A percentile compares a stretch with the other conserved stretches of the same genome.
Evolutionary conservation across 306 rosid genomes (phyloP).

Genomic region (Spatholobus suberectus): DNA sequence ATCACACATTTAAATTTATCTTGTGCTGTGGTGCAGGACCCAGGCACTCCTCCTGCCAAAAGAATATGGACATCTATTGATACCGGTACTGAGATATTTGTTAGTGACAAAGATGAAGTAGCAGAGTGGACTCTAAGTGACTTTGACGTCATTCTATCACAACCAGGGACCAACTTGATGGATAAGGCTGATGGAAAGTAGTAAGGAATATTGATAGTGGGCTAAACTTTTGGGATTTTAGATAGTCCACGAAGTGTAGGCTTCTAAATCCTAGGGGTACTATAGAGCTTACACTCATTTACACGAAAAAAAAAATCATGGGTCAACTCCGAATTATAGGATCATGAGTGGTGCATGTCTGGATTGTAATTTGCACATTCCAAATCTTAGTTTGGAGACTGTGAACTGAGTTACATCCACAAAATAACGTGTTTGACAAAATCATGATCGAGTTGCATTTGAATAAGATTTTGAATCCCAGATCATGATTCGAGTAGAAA

Average conservation of each 20-base stretch:
- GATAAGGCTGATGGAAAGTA: slow-evolving; percentile 1
- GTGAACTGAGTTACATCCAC: background rate
- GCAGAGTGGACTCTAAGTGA: slow-evolving; percentile 82
- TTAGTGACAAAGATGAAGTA: slow-evolving; percentile 66
- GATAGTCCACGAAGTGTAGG: slow-evolving; percentile 6
- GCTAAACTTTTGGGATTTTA: slow-evolving; percentile 17
- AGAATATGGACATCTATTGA: slow-evolving; percentile 82
- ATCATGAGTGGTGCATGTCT: background rate
- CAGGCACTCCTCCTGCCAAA: slow-evolving; percentile 65
- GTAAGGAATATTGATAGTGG: background rate
- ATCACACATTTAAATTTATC: background rate
- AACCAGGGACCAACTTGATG: slow-evolving; percentile 25
- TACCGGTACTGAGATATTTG: slow-evolving; percentile 76
- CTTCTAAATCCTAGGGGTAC: background rate
- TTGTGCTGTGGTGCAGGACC: slow-evolving; percentile 56
- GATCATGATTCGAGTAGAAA: background rate
- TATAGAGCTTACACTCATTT: background rate
- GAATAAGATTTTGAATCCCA: background rate
- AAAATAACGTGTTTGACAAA: background rate
- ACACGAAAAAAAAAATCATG: background rate
- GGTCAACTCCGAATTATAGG: slow-evolving; percentile 6
- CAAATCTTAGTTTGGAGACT: background rate
- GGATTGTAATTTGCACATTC: background rate
- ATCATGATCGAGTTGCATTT: background rate
- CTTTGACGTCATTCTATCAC: slow-evolving; percentile 62